Conservation (phyloP, 1,284 basidiomycete genomes). For the Cystobasidium sp. region DNA sequence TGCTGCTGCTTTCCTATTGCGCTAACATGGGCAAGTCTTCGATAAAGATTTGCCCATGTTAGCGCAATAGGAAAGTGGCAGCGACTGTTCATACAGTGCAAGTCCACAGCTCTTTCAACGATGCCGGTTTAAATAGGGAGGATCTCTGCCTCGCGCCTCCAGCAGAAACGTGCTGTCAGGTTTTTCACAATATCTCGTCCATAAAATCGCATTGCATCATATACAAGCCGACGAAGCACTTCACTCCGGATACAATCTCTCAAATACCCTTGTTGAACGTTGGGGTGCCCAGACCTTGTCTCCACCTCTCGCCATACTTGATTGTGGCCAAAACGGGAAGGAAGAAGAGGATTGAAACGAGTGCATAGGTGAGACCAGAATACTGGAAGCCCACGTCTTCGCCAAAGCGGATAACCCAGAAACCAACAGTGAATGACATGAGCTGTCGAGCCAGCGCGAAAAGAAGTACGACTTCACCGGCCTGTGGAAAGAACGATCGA, state of each 20-base stretch:
- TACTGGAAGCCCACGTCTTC: conserved; percentile 41
- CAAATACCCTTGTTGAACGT: conserved; percentile 37
- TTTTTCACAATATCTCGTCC: too few species aligned
- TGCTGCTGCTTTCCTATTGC: too few species aligned
- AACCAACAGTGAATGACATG: conserved; percentile 36
- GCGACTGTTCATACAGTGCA: too few species aligned
- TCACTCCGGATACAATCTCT: not conserved
- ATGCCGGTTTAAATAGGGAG: too few species aligned
- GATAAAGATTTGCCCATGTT: too few species aligned
- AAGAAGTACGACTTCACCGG: conserved; percentile 31
- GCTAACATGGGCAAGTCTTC: too few species aligned
- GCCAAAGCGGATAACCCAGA: conserved; percentile 38
- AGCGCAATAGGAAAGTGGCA: too few species aligned
- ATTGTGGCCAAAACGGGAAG: conserved; percentile 24
- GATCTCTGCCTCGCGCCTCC: too few species aligned
- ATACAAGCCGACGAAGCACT: not conserved
- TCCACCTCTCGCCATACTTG: conserved; percentile 31
- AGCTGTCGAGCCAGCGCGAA: conserved; percentile 19
- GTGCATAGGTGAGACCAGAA: conserved; percentile 36
- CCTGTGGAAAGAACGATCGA: not conserved
- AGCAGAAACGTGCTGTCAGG: too few species aligned
- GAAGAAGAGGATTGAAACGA: conserved; percentile 32
- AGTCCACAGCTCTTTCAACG: too few species aligned
- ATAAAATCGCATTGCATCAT: not conserved
- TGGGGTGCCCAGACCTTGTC: conserved; percentile 21